These are phyloP conservation scores for Arthrobotrys sinensis DNA, from an alignment of 2,329 filamentous ascomycete genomes.

Conservation along the genomic window DNA sequence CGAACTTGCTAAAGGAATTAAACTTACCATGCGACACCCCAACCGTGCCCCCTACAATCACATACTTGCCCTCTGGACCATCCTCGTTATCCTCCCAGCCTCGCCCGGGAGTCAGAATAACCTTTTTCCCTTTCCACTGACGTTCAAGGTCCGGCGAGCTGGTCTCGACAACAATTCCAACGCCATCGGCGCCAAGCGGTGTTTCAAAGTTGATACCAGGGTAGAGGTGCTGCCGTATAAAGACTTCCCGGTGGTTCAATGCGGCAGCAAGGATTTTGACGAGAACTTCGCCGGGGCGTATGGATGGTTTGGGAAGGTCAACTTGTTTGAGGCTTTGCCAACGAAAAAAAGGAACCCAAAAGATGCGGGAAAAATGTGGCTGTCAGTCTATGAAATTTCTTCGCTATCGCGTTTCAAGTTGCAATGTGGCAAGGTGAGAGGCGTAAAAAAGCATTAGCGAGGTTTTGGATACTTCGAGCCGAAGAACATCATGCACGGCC, in stretches of 20 bases:
- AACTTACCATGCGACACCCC: constrained; percentile 69
- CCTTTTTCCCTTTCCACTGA: constrained; percentile 76
- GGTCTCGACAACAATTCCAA: constrained; percentile 78
- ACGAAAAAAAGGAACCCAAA: constrained; percentile 15
- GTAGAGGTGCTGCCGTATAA: constrained; percentile 93
- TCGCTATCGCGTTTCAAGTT: constrained; percentile 41
- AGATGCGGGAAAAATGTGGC: constrained; percentile 45
- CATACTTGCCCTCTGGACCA: constrained; percentile 80
- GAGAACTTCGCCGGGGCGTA: constrained; percentile 78
- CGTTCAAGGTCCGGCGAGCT: constrained; percentile 73
- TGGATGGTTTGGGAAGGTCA: constrained; percentile 74
- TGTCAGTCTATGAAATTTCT: constrained; percentile 40
- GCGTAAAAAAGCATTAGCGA: constrained; percentile 50
- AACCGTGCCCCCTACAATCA: constrained; percentile 79
- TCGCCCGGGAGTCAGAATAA: constrained; percentile 82
- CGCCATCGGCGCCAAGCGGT: constrained; percentile 86
- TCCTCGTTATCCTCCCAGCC: constrained; percentile 81
- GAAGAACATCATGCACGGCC: constrained; percentile 46
- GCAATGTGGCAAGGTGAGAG: constrained; percentile 41
- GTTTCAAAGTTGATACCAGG: constrained; percentile 82
- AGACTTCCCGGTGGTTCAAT: constrained; percentile 95
- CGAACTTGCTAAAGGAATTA: constrained; percentile 18
- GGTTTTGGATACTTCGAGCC: constrained; percentile 60
- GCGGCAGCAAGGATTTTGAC: constrained; percentile 83
- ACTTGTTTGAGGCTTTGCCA: constrained; percentile 72